Conservation (phyloP, 1,284 basidiomycete genomes). For the Trichosporon ovoides region DNA sequence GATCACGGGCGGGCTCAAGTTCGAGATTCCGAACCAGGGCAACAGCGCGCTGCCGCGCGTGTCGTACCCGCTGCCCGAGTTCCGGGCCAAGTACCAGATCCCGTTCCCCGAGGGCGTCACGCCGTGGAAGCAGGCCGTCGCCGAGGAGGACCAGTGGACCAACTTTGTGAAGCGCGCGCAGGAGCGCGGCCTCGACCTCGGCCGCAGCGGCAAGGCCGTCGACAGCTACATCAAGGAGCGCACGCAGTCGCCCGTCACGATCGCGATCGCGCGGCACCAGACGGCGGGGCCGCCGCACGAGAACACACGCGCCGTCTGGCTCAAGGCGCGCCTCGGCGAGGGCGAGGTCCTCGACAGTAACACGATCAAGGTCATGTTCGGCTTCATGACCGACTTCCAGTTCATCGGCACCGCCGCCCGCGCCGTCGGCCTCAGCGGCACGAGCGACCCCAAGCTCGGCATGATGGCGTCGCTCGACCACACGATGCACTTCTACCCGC, state of each 20-base stretch:
- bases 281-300: conserved; percentile 9
- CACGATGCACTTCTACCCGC: conserved; percentile 71
- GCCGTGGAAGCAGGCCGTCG: conserved; percentile 60
- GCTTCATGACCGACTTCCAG: conserved; percentile 76
- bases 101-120: conserved; percentile 50
- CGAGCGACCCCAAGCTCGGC: conserved; percentile 50
- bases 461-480: conserved; percentile 83
- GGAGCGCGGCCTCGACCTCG: conserved; percentile 19
- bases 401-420: conserved; percentile 65
- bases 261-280: conserved; percentile 48
- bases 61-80: conserved; percentile 10
- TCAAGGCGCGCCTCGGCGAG: conserved; percentile 60
- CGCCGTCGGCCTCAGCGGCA: conserved; percentile 60
- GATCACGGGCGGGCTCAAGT: conserved; percentile 18
- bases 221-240: conserved; percentile 56
- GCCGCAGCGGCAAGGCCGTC: conserved; percentile 25
- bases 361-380: conserved; percentile 83
- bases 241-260: conserved; percentile 61
- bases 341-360: conserved; percentile 58
- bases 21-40: conserved; percentile 8
- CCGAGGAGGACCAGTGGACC: conserved; percentile 55
- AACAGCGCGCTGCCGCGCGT: conserved; percentile 2
- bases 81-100: conserved; percentile 30
- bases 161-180: conserved; percentile 27
- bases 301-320: conserved; percentile 67